phyloP scores from a whole-genome alignment of 805 yeast species.

The Kodamaea hsintzibuensis region DNA sequence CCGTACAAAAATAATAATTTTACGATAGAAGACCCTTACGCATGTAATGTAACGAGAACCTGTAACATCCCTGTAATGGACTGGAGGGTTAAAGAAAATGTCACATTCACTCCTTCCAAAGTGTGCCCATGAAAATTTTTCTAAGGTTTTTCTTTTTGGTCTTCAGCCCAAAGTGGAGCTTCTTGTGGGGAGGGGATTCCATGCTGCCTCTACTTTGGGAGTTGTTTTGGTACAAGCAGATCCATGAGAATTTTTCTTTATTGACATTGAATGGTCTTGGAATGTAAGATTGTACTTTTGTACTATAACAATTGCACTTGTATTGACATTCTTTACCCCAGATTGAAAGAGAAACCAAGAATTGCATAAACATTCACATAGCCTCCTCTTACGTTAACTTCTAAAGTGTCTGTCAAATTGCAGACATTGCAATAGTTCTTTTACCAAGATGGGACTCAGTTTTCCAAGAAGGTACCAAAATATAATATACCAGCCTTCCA shows the following conservation, averaged over 20 bases:
- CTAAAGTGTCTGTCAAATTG: background rate
- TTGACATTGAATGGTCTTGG: background rate
- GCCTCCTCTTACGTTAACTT: background rate
- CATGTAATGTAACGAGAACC: slow-evolving; percentile 3
- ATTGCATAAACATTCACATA: background rate
- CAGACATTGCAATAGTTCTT: background rate
- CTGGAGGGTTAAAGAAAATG: background rate
- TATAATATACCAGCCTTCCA: background rate
- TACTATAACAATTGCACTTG: background rate
- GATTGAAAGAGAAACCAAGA: background rate
- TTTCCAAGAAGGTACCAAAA: background rate
- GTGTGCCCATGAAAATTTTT: background rate
- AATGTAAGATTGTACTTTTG: background rate
- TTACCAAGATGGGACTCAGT: background rate
- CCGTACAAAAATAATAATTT: background rate
- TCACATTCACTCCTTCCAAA: background rate
- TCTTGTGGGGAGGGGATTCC: background rate
- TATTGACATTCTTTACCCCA: background rate
- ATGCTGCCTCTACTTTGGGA: background rate
- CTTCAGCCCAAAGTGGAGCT: background rate
- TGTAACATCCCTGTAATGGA: slow-evolving; percentile 2
- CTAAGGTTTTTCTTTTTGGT: background rate
- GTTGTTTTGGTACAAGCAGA: background rate
- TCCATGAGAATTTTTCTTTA: background rate
- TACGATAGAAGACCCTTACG: slow-evolving; percentile 1